Conservation (phyloP, 176 grass and related monocot species). For the Miscanthus lutarioriparius region DNA sequence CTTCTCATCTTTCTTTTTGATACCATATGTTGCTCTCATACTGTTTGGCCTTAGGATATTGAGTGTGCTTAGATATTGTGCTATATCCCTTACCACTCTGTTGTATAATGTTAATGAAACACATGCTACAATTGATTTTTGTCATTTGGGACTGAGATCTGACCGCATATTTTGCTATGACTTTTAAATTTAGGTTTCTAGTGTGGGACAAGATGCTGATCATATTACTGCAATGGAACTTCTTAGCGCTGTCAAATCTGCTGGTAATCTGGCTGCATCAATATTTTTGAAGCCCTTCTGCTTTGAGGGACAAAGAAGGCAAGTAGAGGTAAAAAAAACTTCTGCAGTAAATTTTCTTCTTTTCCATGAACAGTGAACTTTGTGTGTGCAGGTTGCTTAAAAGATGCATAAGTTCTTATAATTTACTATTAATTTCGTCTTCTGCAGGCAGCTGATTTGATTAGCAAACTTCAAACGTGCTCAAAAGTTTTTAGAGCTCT, state of each 20-base stretch:
- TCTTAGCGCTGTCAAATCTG: constrained; percentile 68
- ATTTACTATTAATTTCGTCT: constrained; percentile 18
- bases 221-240: constrained; percentile 79
- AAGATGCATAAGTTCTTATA: neutral
- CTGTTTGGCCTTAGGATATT: constrained; percentile 22
- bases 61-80: constrained; percentile 9
- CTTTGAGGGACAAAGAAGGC: constrained; percentile 91
- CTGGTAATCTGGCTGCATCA: constrained; percentile 69
- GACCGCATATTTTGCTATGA: constrained; percentile 35
- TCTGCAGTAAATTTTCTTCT: constrained; percentile 7
- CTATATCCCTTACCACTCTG: neutral
- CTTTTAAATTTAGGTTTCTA: constrained; percentile 65
- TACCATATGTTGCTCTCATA: constrained; percentile 17
- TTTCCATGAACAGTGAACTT: constrained; percentile 28
- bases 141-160: neutral
- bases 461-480: constrained; percentile 60
- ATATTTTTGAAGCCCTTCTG: constrained; percentile 91
- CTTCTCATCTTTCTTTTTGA: constrained; percentile 49
- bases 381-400: neutral
- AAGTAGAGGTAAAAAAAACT: constrained; percentile 59
- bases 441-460: constrained; percentile 76
- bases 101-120: constrained; percentile 2
- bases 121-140: constrained; percentile 18
- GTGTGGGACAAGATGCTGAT: constrained; percentile 71
- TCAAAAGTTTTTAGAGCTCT: constrained; percentile 20